Evolutionary conservation across 805 yeast species (phyloP).

Genomic region (Wickerhamomyces rabaulensis): DNA sequence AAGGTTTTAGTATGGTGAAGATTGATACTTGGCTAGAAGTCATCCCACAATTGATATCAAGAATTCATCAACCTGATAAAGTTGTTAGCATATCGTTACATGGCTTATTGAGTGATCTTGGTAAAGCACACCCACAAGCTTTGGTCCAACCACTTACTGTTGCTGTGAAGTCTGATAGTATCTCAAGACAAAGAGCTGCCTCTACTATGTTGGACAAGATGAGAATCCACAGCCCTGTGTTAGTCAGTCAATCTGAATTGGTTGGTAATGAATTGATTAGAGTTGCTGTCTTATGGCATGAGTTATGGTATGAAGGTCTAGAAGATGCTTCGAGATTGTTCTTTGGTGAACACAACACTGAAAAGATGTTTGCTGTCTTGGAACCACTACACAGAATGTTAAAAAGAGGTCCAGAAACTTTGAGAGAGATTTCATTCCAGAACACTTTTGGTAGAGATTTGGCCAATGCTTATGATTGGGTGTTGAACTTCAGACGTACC

Average conservation of each 20-base stretch:
- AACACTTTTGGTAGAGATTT: slow-evolving; percentile 92
- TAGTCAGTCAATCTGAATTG: slow-evolving; percentile 89
- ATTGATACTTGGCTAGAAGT: slow-evolving; percentile 95
- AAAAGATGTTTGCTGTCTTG: slow-evolving; percentile 86
- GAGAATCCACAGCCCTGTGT: slow-evolving; percentile 76
- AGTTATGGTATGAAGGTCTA: slow-evolving; percentile 94
- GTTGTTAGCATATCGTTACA: slow-evolving; percentile 75
- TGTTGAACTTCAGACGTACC: slow-evolving; percentile 75
- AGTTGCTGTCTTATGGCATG: slow-evolving; percentile 96
- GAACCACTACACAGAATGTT: slow-evolving; percentile 86
- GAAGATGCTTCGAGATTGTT: slow-evolving; percentile 94
- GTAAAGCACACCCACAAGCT: slow-evolving; percentile 96
- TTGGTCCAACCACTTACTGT: slow-evolving; percentile 92
- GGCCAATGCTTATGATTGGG: slow-evolving; percentile 92
- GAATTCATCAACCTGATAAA: slow-evolving; percentile 92
- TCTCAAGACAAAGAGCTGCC: slow-evolving; percentile 88
- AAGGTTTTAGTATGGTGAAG: slow-evolving; percentile 84
- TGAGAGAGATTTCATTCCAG: slow-evolving; percentile 87
- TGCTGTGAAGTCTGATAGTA: slow-evolving; percentile 90
- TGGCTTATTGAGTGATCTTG: slow-evolving; percentile 78
- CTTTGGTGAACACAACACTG: slow-evolving; percentile 92
- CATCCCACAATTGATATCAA: slow-evolving; percentile 90
- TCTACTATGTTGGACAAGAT: slow-evolving; percentile 84
- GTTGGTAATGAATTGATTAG: slow-evolving; percentile 92
- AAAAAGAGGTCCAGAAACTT: slow-evolving; percentile 84